A percentile compares a stretch with the other conserved stretches of the same genome.
phyloP scores from a whole-genome alignment of 2,329 filamentous ascomycete genomes.

The Ophiocordyceps camponoti-leonardi region DNA sequence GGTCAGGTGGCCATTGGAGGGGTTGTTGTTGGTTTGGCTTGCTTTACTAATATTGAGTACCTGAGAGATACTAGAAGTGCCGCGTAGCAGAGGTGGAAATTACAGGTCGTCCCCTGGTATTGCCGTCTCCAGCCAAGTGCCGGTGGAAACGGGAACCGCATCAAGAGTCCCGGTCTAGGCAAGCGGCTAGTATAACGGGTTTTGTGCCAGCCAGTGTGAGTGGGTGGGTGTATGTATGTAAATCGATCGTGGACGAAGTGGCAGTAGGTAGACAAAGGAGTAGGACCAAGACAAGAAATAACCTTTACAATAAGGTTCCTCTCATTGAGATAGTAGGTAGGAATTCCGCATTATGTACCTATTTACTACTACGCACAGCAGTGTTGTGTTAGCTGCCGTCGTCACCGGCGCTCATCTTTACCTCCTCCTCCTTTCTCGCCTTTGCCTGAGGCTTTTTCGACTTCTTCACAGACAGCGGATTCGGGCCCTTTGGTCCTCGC shows the following conservation, averaged over 20 bases:
- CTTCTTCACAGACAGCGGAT: slow-evolving; percentile 56
- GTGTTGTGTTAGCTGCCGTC: background rate
- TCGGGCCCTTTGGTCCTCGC: slow-evolving; percentile 50
- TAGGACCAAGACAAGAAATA: too few relatives aligned
- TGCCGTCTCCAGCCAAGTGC: background rate
- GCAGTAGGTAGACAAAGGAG: too few relatives aligned
- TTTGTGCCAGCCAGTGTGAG: too few relatives aligned
- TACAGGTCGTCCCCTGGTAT: background rate
- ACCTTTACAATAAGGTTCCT: too few relatives aligned
- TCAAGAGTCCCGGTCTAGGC: background rate
- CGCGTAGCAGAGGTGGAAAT: background rate
- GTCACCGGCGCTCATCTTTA: background rate
- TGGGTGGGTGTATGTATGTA: too few relatives aligned
- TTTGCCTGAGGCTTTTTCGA: slow-evolving; percentile 31
- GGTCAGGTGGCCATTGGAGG: background rate
- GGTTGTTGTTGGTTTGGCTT: background rate
- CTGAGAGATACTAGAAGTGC: background rate
- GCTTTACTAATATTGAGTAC: background rate
- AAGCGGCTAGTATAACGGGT: too few relatives aligned
- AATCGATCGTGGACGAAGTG: too few relatives aligned
- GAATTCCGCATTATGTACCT: too few relatives aligned
- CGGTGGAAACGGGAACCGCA: background rate
- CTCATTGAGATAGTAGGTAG: too few relatives aligned
- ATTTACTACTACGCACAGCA: background rate
- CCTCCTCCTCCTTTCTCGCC: slow-evolving; percentile 4